Evolutionary conservation across 768 basidiomycete genomes (phyloP).

Genomic region (Antrodiella citrinella): DNA sequence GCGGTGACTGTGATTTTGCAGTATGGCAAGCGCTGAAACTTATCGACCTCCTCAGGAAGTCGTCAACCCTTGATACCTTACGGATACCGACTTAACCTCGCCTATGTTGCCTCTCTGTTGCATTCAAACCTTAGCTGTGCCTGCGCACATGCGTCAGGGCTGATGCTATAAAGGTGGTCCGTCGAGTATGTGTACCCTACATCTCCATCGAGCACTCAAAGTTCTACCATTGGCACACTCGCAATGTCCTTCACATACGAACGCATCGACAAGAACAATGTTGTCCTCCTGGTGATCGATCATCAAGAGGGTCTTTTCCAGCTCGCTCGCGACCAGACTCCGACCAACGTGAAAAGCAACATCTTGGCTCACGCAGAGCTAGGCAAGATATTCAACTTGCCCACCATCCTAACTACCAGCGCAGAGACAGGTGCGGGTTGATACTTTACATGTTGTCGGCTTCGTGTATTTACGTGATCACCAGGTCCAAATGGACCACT

Average conservation of each 20-base stretch:
- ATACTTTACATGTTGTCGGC: neutral
- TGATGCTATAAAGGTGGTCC: neutral
- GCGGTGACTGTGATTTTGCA: neutral
- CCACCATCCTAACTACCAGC: slow-evolving; percentile 37
- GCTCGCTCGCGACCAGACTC: slow-evolving; percentile 32
- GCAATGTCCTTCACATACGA: slow-evolving; percentile 22
- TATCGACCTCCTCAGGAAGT: no score
- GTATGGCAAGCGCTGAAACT: neutral
- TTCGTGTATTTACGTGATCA: neutral
- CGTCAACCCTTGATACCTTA: no score
- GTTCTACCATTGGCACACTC: neutral
- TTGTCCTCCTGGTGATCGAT: slow-evolving; percentile 37
- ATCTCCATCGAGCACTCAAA: neutral
- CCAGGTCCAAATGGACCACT: slow-evolving; percentile 42
- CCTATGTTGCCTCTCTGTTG: neutral
- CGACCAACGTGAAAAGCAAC: slow-evolving; percentile 34
- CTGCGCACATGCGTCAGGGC: neutral
- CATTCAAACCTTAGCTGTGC: neutral
- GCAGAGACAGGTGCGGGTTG: slow-evolving; percentile 34
- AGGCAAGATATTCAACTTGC: slow-evolving; percentile 37
- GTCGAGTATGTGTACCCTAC: neutral
- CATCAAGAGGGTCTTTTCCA: slow-evolving; percentile 42
- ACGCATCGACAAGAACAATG: slow-evolving; percentile 37
- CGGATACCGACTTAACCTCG: no score
- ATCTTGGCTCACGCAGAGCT: slow-evolving; percentile 39